Base-by-base conservation (phyloP, 2,329 filamentous ascomycete species). In the Colletotrichum sp. region DNA sequence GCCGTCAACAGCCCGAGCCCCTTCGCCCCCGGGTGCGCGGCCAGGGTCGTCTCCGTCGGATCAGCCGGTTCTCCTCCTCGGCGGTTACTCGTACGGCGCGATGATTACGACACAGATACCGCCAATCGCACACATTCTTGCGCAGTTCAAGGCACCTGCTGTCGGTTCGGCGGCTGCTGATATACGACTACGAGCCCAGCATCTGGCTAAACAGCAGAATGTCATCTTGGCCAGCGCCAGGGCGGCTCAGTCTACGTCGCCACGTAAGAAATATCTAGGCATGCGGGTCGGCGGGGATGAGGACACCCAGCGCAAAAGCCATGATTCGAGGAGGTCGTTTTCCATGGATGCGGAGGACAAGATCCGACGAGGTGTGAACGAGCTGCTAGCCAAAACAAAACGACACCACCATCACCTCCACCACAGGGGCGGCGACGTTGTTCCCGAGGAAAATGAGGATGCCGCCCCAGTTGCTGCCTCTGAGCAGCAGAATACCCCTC, bases 71-170 rank as follows among this genome's bases (percentile, higher is more conserved):
- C 81, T 93, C 4, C 80, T 98, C 7, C 87, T 97, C 8, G 93
- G 91, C 3, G 96, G 96, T 15, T 98, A 98, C 83, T 98, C 96
- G 0, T 98, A 98, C 83, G 97, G 97, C 59, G 95, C 95, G 6
- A 90, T 98, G 81, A 91, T 98, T 52, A 92, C 95, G 3, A 92
- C 91, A 1, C 92, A 93, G 73, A 89, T 98, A 0, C 95, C 95
- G 0, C 87, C 92, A 0, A 84, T 93, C 44, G 82, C 87, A 13
- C 84, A 87, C 0, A 91, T 98, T 32, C 84, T 95, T 28, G 83
- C 88, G 2, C 84, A 89, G 1, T 95, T 97, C 79, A 81, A 85
- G 9, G 82, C 85, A 0, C 89, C 91, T 0, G 78, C 84, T 5
- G 80, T 82, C n/a, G 91, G 89, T 52, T 92, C 92, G 1, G 84